A percentile compares a stretch with the other conserved stretches of the same genome.
These are phyloP conservation scores for Gastrolobium villosum DNA, from an alignment of 306 rosid species.

Conservation along the genomic window DNA sequence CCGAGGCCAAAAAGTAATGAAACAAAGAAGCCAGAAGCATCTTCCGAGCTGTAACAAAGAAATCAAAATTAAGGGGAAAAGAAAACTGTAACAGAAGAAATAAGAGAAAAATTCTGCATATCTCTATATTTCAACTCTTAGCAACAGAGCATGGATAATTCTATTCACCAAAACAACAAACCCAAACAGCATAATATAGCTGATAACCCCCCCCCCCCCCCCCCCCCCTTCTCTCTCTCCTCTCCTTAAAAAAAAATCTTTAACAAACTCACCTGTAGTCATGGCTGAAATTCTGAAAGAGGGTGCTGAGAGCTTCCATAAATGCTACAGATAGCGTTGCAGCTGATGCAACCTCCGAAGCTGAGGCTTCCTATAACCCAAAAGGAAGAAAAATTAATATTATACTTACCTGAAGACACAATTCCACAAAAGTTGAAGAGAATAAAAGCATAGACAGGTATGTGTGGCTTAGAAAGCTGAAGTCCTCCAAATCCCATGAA, in stretches of 20 bases:
- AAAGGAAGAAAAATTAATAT: constrained; percentile 37
- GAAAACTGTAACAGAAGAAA: constrained; percentile 25
- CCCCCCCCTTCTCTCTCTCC: too few species aligned
- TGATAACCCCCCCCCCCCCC: neutral
- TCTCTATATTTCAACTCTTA: constrained; percentile 20
- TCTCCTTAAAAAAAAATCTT: neutral
- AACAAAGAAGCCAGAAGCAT: constrained; percentile 97
- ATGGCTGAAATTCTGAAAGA: constrained; percentile 87
- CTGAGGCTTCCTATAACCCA: constrained; percentile 82
- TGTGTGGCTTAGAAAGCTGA: neutral
- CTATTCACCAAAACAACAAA: constrained; percentile 9
- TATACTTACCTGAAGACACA: constrained; percentile 27
- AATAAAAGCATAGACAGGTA: constrained; percentile 16
- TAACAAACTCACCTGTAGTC: constrained; percentile 80
- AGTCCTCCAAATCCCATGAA: constrained; percentile 21
- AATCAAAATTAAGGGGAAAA: constrained; percentile 23
- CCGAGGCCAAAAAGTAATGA: constrained; percentile 97
- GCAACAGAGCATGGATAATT: constrained; percentile 31
- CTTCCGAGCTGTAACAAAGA: constrained; percentile 81
- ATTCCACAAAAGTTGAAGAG: constrained; percentile 14
- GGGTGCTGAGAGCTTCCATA: constrained; percentile 97
- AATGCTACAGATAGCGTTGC: constrained; percentile 95
- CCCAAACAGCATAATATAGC: constrained; percentile 18
- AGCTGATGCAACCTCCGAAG: constrained; percentile 97
- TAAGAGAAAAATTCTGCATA: constrained; percentile 10